These are phyloP conservation scores for Rhytidiadelphus loreus DNA, from an alignment of 225 moss, liverwort and hornwort genomes.

Conservation along the genomic window DNA sequence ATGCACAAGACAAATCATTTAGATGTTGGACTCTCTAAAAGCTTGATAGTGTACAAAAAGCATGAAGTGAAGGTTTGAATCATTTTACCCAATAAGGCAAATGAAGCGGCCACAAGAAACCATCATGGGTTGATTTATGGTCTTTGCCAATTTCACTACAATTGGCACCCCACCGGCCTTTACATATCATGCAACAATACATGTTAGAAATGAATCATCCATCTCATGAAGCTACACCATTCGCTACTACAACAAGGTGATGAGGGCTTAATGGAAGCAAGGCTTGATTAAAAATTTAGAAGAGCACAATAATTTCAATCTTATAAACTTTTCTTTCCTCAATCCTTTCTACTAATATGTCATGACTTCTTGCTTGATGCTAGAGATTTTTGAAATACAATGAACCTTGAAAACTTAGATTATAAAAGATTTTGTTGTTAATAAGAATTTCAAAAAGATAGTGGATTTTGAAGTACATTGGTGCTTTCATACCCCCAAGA, in stretches of 20 bases:
- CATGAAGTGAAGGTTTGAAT: too few relatives aligned
- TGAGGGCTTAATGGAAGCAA: too few relatives aligned
- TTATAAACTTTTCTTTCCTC: background rate
- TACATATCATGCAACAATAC: background rate
- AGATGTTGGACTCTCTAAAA: background rate
- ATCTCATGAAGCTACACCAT: background rate
- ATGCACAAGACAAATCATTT: background rate
- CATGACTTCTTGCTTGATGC: fast-evolving
- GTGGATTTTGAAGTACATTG: too few relatives aligned
- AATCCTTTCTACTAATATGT: background rate
- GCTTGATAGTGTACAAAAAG: too few relatives aligned
- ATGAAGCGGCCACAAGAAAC: slow-evolving; percentile 61
- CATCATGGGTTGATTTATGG: slow-evolving; percentile 33
- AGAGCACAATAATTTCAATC: background rate
- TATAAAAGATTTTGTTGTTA: fast-evolving
- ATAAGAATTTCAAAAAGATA: background rate
- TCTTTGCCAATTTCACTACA: slow-evolving; percentile 40
- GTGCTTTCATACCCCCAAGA: too few relatives aligned
- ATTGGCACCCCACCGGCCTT: slow-evolving; percentile 47
- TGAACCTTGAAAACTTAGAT: background rate
- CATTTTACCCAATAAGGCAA: slow-evolving; percentile 24
- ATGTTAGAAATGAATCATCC: background rate
- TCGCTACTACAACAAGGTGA: background rate
- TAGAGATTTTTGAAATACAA: background rate
- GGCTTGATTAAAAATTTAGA: background rate